Conservation (phyloP, 2,329 filamentous ascomycete genomes). For the Grosmannia serpens region DNA sequence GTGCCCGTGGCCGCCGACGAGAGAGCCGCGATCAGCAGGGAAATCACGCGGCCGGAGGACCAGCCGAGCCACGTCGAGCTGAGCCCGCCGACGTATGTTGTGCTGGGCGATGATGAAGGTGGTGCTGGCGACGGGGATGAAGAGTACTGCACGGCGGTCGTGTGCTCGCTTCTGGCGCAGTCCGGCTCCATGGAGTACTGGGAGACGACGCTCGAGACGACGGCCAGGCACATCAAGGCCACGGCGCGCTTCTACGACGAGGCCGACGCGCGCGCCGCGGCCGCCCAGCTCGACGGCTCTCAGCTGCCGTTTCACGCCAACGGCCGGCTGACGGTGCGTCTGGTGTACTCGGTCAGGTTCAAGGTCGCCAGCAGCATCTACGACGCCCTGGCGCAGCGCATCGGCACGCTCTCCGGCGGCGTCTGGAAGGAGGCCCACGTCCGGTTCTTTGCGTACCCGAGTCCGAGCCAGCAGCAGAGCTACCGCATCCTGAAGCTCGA, state of each 20-base stretch:
- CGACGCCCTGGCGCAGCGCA: slow-evolving; percentile 12
- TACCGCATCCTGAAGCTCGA: slow-evolving; percentile 26
- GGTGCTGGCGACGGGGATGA: background rate
- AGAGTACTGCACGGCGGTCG: background rate
- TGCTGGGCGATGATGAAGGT: background rate
- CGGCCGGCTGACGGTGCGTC: slow-evolving; percentile 24
- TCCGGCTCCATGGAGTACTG: background rate
- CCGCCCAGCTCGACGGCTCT: slow-evolving; percentile 18
- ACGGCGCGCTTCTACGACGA: slow-evolving; percentile 17
- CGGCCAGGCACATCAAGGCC: slow-evolving; percentile 26
- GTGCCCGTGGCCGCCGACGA: background rate
- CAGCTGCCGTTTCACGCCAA: slow-evolving; percentile 18
- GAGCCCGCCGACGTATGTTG: background rate
- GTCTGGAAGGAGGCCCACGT: slow-evolving; percentile 10
- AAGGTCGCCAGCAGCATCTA: slow-evolving; percentile 25
- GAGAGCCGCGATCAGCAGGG: background rate
- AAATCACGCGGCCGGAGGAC: background rate
- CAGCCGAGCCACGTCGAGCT: background rate
- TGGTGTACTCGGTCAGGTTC: slow-evolving; percentile 25
- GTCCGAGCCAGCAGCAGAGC: slow-evolving; percentile 7
- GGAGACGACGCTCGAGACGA: background rate
- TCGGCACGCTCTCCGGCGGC: background rate
- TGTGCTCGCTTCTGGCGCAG: background rate
- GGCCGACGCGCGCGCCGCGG: slow-evolving; percentile 23
- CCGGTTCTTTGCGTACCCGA: background rate